These are phyloP conservation scores for Mortierella alpina DNA, from an alignment of 192 early-diverging fungal genomes.

Conservation along the genomic window DNA sequence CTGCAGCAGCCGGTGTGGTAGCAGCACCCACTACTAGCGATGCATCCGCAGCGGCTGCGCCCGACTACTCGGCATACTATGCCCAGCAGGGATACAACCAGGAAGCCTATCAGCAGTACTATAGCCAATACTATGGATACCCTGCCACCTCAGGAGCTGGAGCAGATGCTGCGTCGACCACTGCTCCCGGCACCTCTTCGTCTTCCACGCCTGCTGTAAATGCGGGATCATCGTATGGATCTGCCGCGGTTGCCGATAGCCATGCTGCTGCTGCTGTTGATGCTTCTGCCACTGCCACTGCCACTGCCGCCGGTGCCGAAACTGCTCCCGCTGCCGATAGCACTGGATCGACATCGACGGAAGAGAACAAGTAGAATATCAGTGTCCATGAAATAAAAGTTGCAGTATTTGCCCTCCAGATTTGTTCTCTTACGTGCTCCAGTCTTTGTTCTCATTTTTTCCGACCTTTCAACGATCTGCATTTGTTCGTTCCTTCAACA, in stretches of 20 bases:
- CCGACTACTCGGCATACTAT: conserved; percentile 60
- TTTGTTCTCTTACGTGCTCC: no score
- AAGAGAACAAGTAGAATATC: conserved; percentile 10
- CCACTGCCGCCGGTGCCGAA: not conserved
- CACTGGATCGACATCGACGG: not conserved
- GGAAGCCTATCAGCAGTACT: conserved; percentile 59
- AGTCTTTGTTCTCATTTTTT: no score
- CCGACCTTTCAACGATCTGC: not conserved
- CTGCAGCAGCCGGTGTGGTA: conserved; percentile 2
- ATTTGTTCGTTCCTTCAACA: not conserved
- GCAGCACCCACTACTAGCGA: conserved; percentile 5
- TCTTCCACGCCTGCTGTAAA: conserved; percentile 6
- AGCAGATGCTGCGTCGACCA: not conserved
- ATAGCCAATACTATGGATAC: conserved; percentile 59
- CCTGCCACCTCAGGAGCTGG: conserved; percentile 5
- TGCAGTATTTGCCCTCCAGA: not conserved
- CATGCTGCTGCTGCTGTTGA: conserved; percentile 8
- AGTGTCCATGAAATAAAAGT: not conserved
- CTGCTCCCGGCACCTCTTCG: conserved; percentile 4
- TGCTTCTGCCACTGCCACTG: not conserved
- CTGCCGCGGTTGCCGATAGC: not conserved
- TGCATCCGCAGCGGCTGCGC: conserved; percentile 10
- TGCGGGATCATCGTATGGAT: not conserved
- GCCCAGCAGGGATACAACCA: conserved; percentile 50
- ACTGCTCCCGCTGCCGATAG: not conserved